These are phyloP conservation scores for Didymella segeticola DNA, from an alignment of 2,329 filamentous ascomycete genomes.

Conservation along the genomic window DNA sequence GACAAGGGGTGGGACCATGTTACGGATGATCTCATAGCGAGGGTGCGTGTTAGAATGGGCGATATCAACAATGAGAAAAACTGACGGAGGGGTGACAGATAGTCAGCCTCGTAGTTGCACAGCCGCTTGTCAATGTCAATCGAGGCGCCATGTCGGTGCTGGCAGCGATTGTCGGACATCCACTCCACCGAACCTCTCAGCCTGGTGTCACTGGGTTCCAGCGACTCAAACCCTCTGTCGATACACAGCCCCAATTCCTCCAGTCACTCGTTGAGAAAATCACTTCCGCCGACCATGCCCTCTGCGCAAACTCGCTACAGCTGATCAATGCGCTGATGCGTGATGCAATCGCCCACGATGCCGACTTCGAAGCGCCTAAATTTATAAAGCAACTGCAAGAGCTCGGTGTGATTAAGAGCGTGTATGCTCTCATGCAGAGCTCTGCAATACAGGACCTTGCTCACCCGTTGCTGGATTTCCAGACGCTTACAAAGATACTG, in stretches of 20 bases:
- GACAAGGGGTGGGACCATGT: conserved; percentile 98
- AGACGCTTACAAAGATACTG: conserved; percentile 86
- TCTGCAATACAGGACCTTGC: conserved; percentile 89
- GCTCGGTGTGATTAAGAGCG: conserved; percentile 88
- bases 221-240: conserved; percentile 88
- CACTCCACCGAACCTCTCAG: conserved; percentile 63
- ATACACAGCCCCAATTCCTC: conserved; percentile 90
- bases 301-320: conserved; percentile 94
- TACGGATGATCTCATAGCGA: conserved; percentile 72
- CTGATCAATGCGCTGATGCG: conserved; percentile 94
- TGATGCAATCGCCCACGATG: conserved; percentile 82
- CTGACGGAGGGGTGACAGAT: conserved; percentile 57
- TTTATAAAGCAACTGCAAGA: conserved; percentile 95
- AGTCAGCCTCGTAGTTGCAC: conserved; percentile 91
- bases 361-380: conserved; percentile 86
- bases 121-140: conserved; percentile 96
- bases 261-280: conserved; percentile 91
- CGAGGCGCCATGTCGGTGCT: conserved; percentile 96
- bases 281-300: conserved; percentile 90
- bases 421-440: conserved; percentile 91
- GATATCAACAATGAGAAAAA: not conserved
- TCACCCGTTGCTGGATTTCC: conserved; percentile 90
- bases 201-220: conserved; percentile 83
- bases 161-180: conserved; percentile 89
- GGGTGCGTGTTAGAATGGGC: conserved; percentile 55